A percentile compares a stretch with the other conserved stretches of the same genome.
Conservation (phyloP, 352 stramenopile genomes). For the Phytophthora cryptogea region DNA sequence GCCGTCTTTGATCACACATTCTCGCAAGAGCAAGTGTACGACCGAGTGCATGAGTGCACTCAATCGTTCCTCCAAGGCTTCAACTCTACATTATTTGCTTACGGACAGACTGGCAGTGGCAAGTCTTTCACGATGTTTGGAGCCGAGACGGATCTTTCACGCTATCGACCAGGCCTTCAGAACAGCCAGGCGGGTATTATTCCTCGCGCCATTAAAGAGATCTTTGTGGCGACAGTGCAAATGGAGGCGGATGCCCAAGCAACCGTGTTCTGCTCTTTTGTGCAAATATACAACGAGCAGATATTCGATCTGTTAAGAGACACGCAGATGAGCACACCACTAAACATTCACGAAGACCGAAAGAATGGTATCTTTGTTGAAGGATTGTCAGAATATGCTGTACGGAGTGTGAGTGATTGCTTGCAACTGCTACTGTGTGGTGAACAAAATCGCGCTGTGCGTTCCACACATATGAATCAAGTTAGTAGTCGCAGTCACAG, state of each 20-base stretch:
- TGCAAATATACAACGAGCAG: constrained; percentile 94
- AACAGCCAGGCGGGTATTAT: constrained; percentile 89
- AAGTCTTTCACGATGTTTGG: constrained; percentile 92
- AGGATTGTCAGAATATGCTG: constrained; percentile 91
- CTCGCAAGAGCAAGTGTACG: constrained; percentile 82
- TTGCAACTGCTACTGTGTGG: constrained; percentile 83
- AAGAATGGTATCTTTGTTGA: constrained; percentile 92
- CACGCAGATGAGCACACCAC: constrained; percentile 62
- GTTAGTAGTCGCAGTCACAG: constrained; percentile 90
- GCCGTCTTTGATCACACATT: constrained; percentile 78
- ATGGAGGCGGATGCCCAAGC: constrained; percentile 52
- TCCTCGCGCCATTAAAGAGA: constrained; percentile 88
- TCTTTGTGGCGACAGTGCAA: constrained; percentile 73
- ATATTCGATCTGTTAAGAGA: constrained; percentile 91
- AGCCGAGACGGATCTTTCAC: constrained; percentile 67
- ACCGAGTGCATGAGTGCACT: constrained; percentile 75
- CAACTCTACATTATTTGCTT: constrained; percentile 87
- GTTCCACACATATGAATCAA: constrained; percentile 92
- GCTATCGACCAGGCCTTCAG: constrained; percentile 73
- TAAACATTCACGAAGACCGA: constrained; percentile 88
- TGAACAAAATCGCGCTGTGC: constrained; percentile 87
- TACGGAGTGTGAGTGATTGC: constrained; percentile 85
- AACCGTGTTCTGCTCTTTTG: constrained; percentile 82
- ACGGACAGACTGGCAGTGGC: constrained; percentile 83
- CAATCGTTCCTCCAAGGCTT: constrained; percentile 82